Conservation (phyloP, 495 filamentous ascomycete species). For the Penicillium chermesinum region DNA sequence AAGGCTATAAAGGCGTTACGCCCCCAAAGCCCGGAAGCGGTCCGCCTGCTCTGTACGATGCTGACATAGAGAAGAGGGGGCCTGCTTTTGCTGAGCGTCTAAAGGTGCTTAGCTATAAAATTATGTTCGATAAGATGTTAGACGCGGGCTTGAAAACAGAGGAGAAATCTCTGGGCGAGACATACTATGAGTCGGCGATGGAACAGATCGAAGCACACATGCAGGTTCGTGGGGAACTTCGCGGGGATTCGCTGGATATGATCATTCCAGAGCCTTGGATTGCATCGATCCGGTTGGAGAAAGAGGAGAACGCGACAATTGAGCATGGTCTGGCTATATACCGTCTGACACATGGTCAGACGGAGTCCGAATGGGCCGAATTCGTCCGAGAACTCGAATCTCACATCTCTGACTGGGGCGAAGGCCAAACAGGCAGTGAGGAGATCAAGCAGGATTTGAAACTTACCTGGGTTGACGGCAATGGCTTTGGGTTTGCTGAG, state of each 20-base stretch:
- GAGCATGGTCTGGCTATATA: conserved; percentile 27
- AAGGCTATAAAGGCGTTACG: conserved; percentile 1
- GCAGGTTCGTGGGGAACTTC: conserved; percentile 10
- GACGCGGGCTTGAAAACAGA: background rate
- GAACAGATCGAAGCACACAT: conserved; percentile 17
- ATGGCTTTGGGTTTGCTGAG: conserved; percentile 20
- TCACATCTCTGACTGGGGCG: conserved; percentile 23
- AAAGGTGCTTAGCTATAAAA: conserved; percentile 7
- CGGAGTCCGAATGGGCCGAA: conserved; percentile 21
- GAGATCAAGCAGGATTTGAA: conserved; percentile 19
- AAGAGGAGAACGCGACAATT: background rate
- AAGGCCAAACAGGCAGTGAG: conserved; percentile 20
- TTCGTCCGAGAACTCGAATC: conserved; percentile 23
- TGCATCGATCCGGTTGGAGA: background rate
- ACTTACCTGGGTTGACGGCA: conserved; percentile 33
- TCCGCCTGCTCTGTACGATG: background rate
- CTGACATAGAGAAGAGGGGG: background rate
- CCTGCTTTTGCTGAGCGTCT: conserved; percentile 9
- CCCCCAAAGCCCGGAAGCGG: background rate
- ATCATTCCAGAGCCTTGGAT: conserved; percentile 19
- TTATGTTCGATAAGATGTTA: background rate
- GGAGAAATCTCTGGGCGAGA: background rate
- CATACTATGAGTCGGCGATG: conserved; percentile 1
- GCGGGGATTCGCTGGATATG: conserved; percentile 13
- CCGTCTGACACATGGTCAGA: conserved; percentile 24